These are phyloP conservation scores for Neltuma alba DNA, from an alignment of 306 rosid species.

Conservation along the genomic window DNA sequence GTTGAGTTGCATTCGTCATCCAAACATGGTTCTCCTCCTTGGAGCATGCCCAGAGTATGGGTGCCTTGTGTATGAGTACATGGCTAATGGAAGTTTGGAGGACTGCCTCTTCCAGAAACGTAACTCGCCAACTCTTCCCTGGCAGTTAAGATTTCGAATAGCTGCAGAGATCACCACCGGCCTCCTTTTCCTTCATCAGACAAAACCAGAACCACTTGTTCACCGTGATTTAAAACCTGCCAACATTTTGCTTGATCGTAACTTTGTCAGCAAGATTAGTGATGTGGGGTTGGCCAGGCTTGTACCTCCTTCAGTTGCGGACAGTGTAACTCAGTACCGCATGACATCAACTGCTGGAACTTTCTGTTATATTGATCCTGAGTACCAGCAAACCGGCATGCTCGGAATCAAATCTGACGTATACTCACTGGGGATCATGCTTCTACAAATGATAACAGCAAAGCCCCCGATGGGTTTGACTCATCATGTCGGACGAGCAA, in stretches of 20 bases:
- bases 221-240: constrained; percentile 93
- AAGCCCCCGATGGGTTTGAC: constrained; percentile 92
- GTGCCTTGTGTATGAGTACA: constrained; percentile 85
- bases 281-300: constrained; percentile 99
- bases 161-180: constrained; percentile 91
- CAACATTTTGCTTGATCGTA: constrained; percentile 82
- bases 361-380: constrained; percentile 94
- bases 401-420: constrained; percentile 87
- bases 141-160: constrained; percentile 85
- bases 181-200: constrained; percentile 83
- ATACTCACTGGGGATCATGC: constrained; percentile 90
- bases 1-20: constrained; percentile 83
- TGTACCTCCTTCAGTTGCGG: constrained; percentile 80
- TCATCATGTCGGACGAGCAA: constrained; percentile 65
- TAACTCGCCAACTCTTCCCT: constrained; percentile 61
- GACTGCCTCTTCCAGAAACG: constrained; percentile 74
- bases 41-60: constrained; percentile 96
- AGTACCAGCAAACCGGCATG: constrained; percentile 93
- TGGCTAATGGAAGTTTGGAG: constrained; percentile 93
- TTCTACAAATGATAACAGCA: constrained; percentile 77
- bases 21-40: constrained; percentile 94
- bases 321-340: constrained; percentile 77
- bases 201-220: constrained; percentile 88
- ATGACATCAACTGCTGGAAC: constrained; percentile 96
- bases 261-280: constrained; percentile 91